Percentiles rank a stretch among this genome's conserved stretches.
These are phyloP conservation scores for Cladobotryum mycophilum DNA, from an alignment of 2,329 filamentous ascomycete species.

Conservation along the genomic window DNA sequence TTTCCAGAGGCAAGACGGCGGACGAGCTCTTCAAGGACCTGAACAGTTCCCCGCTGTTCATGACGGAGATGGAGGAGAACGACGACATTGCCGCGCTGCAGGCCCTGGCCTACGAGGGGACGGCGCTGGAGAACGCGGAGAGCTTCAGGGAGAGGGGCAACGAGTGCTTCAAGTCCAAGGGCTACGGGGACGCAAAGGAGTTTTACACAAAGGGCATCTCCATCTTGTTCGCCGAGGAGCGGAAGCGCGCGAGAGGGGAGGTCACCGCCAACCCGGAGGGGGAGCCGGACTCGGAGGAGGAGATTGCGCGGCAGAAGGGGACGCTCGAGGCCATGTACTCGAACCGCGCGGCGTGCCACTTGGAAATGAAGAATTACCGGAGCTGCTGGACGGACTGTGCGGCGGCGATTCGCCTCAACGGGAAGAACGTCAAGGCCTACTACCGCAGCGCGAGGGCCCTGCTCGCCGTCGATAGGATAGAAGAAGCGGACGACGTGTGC, in stretches of 20 bases:
- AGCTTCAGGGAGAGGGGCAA: constrained; percentile 93
- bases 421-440: constrained; percentile 78
- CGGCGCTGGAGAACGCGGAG: constrained; percentile 70
- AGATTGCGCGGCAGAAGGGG: constrained; percentile 52
- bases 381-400: constrained; percentile 81
- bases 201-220: constrained; percentile 85
- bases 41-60: constrained; percentile 75
- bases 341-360: constrained; percentile 85
- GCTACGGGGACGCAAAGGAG: constrained; percentile 78
- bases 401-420: constrained; percentile 70
- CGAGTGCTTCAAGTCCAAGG: constrained; percentile 68
- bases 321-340: constrained; percentile 72
- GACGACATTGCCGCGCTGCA: constrained; percentile 78
- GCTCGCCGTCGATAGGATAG: constrained; percentile 68
- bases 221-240: constrained; percentile 60
- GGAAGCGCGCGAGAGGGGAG: constrained; percentile 41
- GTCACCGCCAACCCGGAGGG: constrained; percentile 24
- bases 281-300: constrained; percentile 41
- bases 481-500: constrained; percentile 76
- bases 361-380: constrained; percentile 84
- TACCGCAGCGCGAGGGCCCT: constrained; percentile 79
- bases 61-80: constrained; percentile 89
- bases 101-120: constrained; percentile 89
- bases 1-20: constrained; percentile 39
- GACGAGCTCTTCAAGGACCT: constrained; percentile 53